phyloP scores from a whole-genome alignment of 169 alveolate genomes.

The Plasmodium gonderi region DNA sequence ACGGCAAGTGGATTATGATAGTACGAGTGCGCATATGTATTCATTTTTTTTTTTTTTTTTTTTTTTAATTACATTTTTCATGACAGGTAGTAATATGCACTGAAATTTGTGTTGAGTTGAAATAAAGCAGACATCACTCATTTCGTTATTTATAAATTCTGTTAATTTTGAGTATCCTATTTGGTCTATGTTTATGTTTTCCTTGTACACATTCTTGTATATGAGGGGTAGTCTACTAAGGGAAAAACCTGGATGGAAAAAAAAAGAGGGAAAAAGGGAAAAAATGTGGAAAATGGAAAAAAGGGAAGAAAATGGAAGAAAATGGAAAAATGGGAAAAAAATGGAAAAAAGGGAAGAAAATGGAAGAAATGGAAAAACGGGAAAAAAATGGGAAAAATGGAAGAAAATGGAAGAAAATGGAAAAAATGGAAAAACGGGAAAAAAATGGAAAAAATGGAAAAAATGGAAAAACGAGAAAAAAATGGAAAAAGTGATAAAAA shows the following conservation, averaged over 20 bases:
- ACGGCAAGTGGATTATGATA: not conserved
- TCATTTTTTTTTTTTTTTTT: not conserved
- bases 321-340: too few species aligned
- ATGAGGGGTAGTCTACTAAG: constrained; percentile 75
- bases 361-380: too few species aligned
- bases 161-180: constrained; percentile 80
- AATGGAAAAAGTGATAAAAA: too few species aligned
- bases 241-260: constrained; percentile 43
- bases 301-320: too few species aligned
- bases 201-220: constrained; percentile 75
- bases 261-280: not conserved
- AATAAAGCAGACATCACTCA: constrained; percentile 74
- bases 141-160: constrained; percentile 78
- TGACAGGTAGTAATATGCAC: constrained; percentile 46
- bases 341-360: too few species aligned
- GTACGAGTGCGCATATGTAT: not conserved
- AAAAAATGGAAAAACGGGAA: too few species aligned
- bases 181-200: constrained; percentile 75
- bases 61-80: constrained; percentile 58
- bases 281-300: too few species aligned
- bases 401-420: too few species aligned
- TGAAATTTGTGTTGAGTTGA: constrained; percentile 58
- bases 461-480: too few species aligned
- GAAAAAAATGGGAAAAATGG: too few species aligned
- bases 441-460: too few species aligned